Base-by-base conservation (phyloP, 805 yeast species). In the Metschnikowia cubensis region DNA sequence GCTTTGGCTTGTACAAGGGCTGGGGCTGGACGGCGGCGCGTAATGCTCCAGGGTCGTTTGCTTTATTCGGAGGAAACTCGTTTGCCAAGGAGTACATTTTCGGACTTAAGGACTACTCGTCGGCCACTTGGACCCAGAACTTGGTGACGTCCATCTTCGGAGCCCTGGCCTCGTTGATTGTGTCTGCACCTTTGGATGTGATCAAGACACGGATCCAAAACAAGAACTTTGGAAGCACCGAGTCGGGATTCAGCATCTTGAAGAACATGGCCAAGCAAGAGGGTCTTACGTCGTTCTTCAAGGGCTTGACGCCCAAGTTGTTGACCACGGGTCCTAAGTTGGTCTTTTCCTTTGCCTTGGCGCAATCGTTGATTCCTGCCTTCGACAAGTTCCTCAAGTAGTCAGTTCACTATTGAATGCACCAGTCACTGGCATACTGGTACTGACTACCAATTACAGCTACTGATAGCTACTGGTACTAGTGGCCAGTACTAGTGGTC, bases 21-120 rank as follows among this genome's bases (percentile, higher is more conserved):
- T 91, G 97, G 96, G 98, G 97, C 51, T 94, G 99, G 99, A 94
- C 99, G 52, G 96, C 96, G 60, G 99, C 99, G 40, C 86, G 99
- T 81, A 94, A 94, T 68, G 97, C 98, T 2, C 99, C 99, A 35
- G 99, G 99, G 52, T 89, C 97, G 2, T 94, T 94, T 66, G 96
- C 98, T 15, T 77, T 94, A 50, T 94, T 94, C 60, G 99, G 99
- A 60, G 99, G 98, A 73, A 90, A 92, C 66, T 96, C 99, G 14
- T 94, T 94, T 67, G 98, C 99, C 54, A 94, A 94, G 75, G 99
- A 94, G 74, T 94, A 89, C 74, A 81, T 94, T 52, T 83, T 89
- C 61, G 91, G 91, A 14, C 79, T 94, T 62, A 65, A 76, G 59
- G 99, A 94, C 73, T 90, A 94, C 76, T 78, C 91, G 33, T 69